These are phyloP conservation scores for Penicillium sp. DNA, from an alignment of 2,329 filamentous ascomycete genomes.

Conservation along the genomic window DNA sequence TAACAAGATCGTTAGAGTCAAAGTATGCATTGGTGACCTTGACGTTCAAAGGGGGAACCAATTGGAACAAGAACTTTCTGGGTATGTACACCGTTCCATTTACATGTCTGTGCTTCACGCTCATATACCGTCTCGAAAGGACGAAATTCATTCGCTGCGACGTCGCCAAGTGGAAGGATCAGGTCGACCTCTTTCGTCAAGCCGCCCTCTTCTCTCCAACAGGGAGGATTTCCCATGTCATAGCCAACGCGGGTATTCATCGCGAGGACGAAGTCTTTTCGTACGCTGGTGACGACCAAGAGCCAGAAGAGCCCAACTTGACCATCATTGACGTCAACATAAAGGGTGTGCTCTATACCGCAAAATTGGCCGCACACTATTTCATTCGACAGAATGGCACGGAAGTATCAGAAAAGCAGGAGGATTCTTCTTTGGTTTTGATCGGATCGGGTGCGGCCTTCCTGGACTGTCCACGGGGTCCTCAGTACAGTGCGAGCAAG, in stretches of 20 bases:
- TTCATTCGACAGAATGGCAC: neutral
- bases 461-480: neutral
- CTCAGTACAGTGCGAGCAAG: neutral
- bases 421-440: neutral
- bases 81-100: constrained; percentile 10
- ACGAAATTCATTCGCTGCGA: constrained; percentile 27
- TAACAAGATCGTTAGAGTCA: neutral
- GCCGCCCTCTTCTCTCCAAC: constrained; percentile 21
- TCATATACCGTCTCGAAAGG: neutral
- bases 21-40: constrained; percentile 17
- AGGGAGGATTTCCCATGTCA: constrained; percentile 25
- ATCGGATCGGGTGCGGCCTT: neutral
- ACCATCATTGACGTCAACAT: neutral
- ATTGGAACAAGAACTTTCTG: constrained; percentile 17
- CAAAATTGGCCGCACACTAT: neutral
- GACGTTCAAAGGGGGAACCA: constrained; percentile 15
- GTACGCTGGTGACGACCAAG: constrained; percentile 15
- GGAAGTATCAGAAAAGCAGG: neutral
- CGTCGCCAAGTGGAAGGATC: constrained; percentile 26
- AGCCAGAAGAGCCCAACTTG: constrained; percentile 3
- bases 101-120: neutral
- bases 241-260: constrained; percentile 30
- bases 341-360: neutral
- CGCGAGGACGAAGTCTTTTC: constrained; percentile 24
- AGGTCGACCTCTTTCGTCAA: constrained; percentile 23